Conservation (phyloP, 441 rosid genomes). For the Erodium moschatum region DNA sequence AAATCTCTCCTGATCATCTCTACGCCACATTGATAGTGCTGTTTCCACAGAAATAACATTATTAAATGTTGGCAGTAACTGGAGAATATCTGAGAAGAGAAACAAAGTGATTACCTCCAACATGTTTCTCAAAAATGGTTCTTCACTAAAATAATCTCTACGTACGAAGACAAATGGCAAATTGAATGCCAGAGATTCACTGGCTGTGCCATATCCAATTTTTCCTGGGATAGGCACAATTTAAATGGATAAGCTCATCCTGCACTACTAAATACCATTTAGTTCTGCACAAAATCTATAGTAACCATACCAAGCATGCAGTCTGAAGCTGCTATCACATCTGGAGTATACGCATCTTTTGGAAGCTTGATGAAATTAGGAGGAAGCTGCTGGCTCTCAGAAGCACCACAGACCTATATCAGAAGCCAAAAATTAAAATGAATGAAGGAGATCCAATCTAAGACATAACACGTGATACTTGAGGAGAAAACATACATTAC, state of each 20-base stretch:
- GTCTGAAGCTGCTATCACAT: constrained; percentile 96
- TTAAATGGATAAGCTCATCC: neutral
- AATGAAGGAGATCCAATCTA: neutral
- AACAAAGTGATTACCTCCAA: constrained; percentile 59
- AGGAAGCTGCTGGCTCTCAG: constrained; percentile 78
- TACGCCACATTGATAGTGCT: constrained; percentile 92
- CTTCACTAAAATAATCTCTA: constrained; percentile 97
- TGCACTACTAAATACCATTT: constrained; percentile 15
- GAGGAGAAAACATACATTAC: constrained; percentile 12
- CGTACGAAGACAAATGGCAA: constrained; percentile 96
- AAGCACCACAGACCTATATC: constrained; percentile 91
- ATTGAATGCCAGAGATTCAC: constrained; percentile 92
- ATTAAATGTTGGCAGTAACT: neutral
- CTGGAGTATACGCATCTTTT: constrained; percentile 97
- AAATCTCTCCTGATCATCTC: constrained; percentile 99
- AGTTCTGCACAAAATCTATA: neutral
- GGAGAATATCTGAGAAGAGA: neutral
- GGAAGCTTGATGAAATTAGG: constrained; percentile 87
- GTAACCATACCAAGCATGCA: constrained; percentile 84
- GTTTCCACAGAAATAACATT: constrained; percentile 25
- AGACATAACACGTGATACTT: constrained; percentile 12
- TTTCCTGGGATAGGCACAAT: constrained; percentile 51
- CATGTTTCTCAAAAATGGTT: constrained; percentile 95
- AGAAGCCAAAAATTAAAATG: constrained; percentile 10
- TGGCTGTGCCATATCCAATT: constrained; percentile 98